These are phyloP conservation scores for Thalassiosira livingstoniorum DNA, from an alignment of 352 stramenopile genomes.

Conservation along the genomic window DNA sequence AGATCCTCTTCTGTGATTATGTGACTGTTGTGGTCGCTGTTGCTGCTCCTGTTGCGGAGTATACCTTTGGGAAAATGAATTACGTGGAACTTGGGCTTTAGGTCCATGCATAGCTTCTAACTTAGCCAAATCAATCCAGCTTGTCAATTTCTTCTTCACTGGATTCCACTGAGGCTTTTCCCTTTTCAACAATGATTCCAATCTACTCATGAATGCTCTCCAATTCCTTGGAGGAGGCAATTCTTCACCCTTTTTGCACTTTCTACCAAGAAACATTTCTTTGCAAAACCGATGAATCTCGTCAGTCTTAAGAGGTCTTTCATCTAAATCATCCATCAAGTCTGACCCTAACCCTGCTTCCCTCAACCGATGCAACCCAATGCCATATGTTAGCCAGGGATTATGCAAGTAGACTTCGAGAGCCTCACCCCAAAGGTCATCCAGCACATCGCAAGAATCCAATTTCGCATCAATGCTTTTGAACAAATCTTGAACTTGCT, in stretches of 20 bases:
- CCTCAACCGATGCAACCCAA: constrained; percentile 78
- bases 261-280: constrained; percentile 14
- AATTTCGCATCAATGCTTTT: constrained; percentile 75
- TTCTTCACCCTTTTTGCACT: background rate
- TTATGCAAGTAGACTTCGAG: constrained; percentile 78
- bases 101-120: constrained; percentile 47
- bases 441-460: constrained; percentile 81
- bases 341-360: constrained; percentile 74
- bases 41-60: background rate
- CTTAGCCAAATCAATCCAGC: constrained; percentile 35
- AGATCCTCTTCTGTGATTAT: background rate
- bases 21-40: background rate
- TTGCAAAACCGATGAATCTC: constrained; percentile 60
- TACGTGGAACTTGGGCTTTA: background rate
- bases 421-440: constrained; percentile 79
- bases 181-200: constrained; percentile 15
- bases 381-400: constrained; percentile 81
- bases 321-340: constrained; percentile 73
- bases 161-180: constrained; percentile 58
- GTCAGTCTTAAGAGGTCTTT: constrained; percentile 57
- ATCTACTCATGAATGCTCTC: constrained; percentile 9
- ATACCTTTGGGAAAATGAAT: background rate
- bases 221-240: constrained; percentile 30
- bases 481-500: constrained; percentile 76
- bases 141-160: constrained; percentile 34